A percentile compares a stretch with the other conserved stretches of the same genome.
Conservation (phyloP, 805 yeast species). For the baker's yeast (Saccharomyces cerevisiae) region DNA sequence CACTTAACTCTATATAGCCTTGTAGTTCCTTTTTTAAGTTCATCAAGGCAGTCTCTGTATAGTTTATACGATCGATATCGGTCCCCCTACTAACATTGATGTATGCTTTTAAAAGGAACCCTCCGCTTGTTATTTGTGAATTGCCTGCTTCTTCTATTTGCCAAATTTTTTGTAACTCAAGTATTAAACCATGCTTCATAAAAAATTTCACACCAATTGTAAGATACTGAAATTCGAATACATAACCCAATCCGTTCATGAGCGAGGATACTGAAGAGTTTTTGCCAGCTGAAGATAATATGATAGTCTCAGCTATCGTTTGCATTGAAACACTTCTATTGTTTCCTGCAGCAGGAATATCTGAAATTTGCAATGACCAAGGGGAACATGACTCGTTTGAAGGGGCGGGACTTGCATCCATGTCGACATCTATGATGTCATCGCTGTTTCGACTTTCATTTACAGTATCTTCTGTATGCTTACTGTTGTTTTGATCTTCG, state of each 20-base stretch:
- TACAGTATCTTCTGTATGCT: background rate
- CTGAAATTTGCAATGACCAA: conserved; percentile 61
- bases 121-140: conserved; percentile 45
- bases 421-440: conserved; percentile 3
- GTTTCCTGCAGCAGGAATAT: conserved; percentile 71
- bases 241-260: conserved; percentile 64
- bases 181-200: conserved; percentile 24
- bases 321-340: conserved; percentile 52
- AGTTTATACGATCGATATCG: conserved; percentile 63
- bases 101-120: conserved; percentile 52
- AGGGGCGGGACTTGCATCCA: background rate
- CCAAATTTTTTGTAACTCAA: conserved; percentile 26
- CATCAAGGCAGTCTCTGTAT: conserved; percentile 55
- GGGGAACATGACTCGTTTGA: background rate
- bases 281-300: conserved; percentile 25
- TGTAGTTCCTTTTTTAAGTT: conserved; percentile 55
- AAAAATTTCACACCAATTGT: conserved; percentile 25
- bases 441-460: background rate
- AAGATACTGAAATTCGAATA: conserved; percentile 37
- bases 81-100: conserved; percentile 66
- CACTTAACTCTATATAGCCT: conserved; percentile 58
- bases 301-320: conserved; percentile 49
- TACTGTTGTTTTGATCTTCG: background rate
- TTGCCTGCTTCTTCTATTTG: conserved; percentile 24
- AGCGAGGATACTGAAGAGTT: conserved; percentile 31